A percentile compares a stretch with the other conserved stretches of the same genome.
Evolutionary conservation across 345 rosid species (phyloP).

Genomic region (Linum trigynum): DNA sequence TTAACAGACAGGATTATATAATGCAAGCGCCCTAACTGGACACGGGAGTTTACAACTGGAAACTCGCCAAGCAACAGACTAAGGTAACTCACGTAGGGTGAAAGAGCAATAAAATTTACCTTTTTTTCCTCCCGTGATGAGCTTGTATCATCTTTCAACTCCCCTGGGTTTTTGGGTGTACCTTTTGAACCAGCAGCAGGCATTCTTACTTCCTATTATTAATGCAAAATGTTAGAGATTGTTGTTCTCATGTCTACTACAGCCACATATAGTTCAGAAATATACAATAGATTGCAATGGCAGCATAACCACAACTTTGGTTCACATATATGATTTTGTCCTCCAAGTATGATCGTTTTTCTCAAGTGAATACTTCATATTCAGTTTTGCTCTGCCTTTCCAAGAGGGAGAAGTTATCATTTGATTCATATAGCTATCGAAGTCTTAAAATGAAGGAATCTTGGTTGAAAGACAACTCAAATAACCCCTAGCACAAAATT

Average conservation of each 20-base stretch:
- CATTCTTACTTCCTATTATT: constrained; percentile 88
- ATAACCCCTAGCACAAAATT: too few relatives aligned
- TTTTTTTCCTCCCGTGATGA: constrained; percentile 80
- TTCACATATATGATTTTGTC: too few relatives aligned
- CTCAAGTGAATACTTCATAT: too few relatives aligned
- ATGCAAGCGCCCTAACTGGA: background rate
- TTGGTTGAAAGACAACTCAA: too few relatives aligned
- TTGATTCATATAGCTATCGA: too few relatives aligned
- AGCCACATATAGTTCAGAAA: background rate
- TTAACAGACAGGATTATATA: background rate
- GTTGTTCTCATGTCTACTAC: background rate
- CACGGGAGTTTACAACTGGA: background rate
- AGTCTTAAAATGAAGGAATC: too few relatives aligned
- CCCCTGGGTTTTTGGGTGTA: constrained; percentile 52
- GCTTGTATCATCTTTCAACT: constrained; percentile 79
- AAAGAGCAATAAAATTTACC: constrained; percentile 27
- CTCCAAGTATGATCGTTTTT: too few relatives aligned
- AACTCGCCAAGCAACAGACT: background rate
- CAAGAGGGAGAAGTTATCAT: too few relatives aligned
- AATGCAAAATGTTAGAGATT: constrained; percentile 17
- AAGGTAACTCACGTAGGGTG: background rate
- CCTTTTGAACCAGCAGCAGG: constrained; percentile 96
- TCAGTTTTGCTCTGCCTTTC: too few relatives aligned
- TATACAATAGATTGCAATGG: too few relatives aligned
- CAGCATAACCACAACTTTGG: too few relatives aligned